Evolutionary conservation across 2,329 filamentous ascomycete species (phyloP), one percentile per base, ranked within the genome.

Genomic region (Pseudogymnoascus sp.): DNA sequence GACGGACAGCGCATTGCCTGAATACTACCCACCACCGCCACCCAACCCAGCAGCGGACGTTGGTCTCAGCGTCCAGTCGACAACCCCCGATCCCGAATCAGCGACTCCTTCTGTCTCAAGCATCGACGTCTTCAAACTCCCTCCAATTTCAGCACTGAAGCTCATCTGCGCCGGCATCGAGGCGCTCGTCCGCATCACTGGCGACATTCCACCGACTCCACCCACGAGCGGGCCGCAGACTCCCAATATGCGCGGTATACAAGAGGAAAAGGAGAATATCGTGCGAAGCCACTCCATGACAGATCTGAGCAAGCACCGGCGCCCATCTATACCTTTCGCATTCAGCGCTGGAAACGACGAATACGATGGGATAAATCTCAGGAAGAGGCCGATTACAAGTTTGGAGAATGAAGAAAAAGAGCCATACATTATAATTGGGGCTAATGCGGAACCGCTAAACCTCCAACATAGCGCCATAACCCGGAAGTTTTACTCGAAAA

Each of bases 401-500:
- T 64, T 65, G 25, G 66, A 63, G 57, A 60, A 63, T 57, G 57
- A 64, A 64, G 62, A 71, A 60, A 62, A 62, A 35, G 66, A 68
- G 62, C 83, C 83, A 14, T 84, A 85, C 68, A 77, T 86, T 59
- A 76, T 87, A 50, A 80, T 87, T 61, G 83, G 86, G n/a, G 82
- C 83, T 50, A 83, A 90, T 71, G 86, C 85, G 30, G 86, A 91
- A 67, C 86, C 88, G 20, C 78, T 91, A 61, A 85, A 87, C 63
- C 76, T 90, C 35, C 92, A 97, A 72, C 89, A 94, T 71, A 86
- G 86, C 64, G 88, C 91, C 66, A 90, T 97, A 65, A 91, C 90
- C 15, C 86, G 91, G 67, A 94, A 94, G 69, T 99, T 99, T 75
- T 95, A 94, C 77, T 93, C 89, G 65, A 96, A 94, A 72, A 84